Evolutionary conservation across 441 rosid species (phyloP), one percentile per base, ranked within the genome.

Genomic region (Cnidoscolus chayamansa): DNA sequence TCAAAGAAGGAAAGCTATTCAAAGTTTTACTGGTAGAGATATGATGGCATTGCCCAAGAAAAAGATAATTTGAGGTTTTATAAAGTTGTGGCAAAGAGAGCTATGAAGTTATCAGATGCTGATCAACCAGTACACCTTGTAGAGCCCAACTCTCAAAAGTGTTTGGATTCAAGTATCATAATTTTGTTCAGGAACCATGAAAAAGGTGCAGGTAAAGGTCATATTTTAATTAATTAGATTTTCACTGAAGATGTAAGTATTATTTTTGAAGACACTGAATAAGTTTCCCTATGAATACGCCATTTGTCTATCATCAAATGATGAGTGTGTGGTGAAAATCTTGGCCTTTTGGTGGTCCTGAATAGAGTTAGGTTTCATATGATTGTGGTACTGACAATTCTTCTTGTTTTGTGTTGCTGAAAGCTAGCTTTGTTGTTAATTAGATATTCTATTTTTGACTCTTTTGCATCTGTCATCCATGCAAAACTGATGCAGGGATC

Each of bases 1-100:
- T 76, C 90, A 86, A 84, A 79, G 89, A 86, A 82, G 84, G 87
- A 83, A 82, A 81, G 92, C 94, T 78, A 80, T 81, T 82, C 90
- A 85, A 86, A 84, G 81, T 80, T 84, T 81, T 81, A 77, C 85
- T 74, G 81, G 81, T 89, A 86, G 87, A 86, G 88, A 74, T 77
- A 78, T 84, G 90, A 86, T 80, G 89, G 81, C 82, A 74, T 76
- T 82, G 85, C 69, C 82, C 65, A 79, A 81, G 79, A 80, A 84
- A 81, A 87, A 72, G 88, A 80, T 84, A 83, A 74, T 83, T 79
- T 82, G 91, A 86, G 84, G 76, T 72, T 77, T 86, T 84, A 77
- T 75, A 86, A 83, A 83, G 92, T 85, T 80, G 89, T 82, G 83
- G 88, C 85, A 82, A 85, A 88, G 89, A 86, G 80, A 79, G 83